These are phyloP conservation scores for Eucalyptus tenuipes DNA, from an alignment of 345 rosid species.

Conservation along the genomic window DNA sequence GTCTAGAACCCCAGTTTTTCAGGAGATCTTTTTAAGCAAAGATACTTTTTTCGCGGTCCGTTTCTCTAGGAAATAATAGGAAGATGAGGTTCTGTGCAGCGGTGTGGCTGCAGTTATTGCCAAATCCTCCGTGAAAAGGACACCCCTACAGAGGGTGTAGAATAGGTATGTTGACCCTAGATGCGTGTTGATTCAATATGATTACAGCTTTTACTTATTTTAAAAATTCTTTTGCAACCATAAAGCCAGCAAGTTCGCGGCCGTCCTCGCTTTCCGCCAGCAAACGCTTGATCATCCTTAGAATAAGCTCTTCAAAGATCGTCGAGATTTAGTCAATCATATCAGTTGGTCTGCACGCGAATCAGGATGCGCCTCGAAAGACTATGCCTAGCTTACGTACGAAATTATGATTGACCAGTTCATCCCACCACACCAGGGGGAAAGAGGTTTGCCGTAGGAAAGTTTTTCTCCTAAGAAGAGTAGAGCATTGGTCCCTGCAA, in stretches of 20 bases:
- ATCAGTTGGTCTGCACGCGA: not conserved
- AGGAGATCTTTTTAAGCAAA: not conserved
- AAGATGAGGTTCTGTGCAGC: not conserved
- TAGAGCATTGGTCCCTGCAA: not conserved
- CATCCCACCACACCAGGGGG: not conserved
- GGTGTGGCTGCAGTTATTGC: not conserved
- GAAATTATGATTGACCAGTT: not conserved
- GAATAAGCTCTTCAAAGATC: not conserved
- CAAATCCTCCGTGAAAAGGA: not conserved
- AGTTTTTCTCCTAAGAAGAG: not conserved
- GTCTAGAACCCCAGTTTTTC: not conserved
- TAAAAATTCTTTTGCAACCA: not conserved
- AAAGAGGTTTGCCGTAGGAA: not conserved
- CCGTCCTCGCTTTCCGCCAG: not conserved
- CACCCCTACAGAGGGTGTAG: not conserved
- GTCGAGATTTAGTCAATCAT: not conserved
- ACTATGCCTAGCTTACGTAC: not conserved
- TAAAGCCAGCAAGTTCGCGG: not conserved
- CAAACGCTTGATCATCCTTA: not conserved
- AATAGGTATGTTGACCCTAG: not conserved
- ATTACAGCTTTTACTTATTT: not conserved
- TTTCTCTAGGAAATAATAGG: not conserved
- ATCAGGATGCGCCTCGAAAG: not conserved
- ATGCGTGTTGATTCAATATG: not conserved
- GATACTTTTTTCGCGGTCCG: not conserved